phyloP scores from a whole-genome alignment of 371 early-diverging fungal genomes.

The Rhizomucor miehei region DNA sequence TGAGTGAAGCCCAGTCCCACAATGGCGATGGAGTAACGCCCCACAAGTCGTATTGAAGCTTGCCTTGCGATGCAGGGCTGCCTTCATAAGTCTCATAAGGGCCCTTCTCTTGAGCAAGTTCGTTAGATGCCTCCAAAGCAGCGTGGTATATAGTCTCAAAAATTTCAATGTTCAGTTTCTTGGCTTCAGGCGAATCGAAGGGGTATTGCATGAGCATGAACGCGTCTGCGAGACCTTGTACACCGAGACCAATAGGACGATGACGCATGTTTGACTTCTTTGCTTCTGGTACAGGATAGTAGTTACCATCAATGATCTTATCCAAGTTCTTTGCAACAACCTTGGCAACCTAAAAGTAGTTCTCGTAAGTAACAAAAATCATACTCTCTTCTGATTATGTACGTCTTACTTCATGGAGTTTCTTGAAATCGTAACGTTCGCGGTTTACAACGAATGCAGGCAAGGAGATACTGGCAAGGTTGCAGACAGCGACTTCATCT shows the following conservation, averaged over 20 bases:
- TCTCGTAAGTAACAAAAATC: neutral
- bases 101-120: conserved; percentile 86
- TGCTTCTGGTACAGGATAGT: conserved; percentile 96
- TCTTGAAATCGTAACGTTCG: conserved; percentile 66
- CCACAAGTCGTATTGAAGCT: conserved; percentile 98
- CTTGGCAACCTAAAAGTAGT: conserved; percentile 60
- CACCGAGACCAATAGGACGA: conserved; percentile 98
- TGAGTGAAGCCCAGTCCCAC: conserved; percentile 93
- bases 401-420: conserved; percentile 59
- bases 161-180: conserved; percentile 86
- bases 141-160: conserved; percentile 99
- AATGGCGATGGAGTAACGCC: conserved; percentile 72
- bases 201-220: conserved; percentile 95
- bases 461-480: conserved; percentile 96
- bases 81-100: conserved; percentile 92
- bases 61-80: conserved; percentile 90
- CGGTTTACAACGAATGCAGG: conserved; percentile 88
- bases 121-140: conserved; percentile 94
- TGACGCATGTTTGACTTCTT: conserved; percentile 90
- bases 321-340: conserved; percentile 92
- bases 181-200: conserved; percentile 95
- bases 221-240: conserved; percentile 99
- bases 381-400: conserved; percentile 14
- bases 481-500: conserved; percentile 99
- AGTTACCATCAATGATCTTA: conserved; percentile 97